Evolutionary conservation across 345 rosid genomes (phyloP).

Genomic region (Moricandia arvensis): DNA sequence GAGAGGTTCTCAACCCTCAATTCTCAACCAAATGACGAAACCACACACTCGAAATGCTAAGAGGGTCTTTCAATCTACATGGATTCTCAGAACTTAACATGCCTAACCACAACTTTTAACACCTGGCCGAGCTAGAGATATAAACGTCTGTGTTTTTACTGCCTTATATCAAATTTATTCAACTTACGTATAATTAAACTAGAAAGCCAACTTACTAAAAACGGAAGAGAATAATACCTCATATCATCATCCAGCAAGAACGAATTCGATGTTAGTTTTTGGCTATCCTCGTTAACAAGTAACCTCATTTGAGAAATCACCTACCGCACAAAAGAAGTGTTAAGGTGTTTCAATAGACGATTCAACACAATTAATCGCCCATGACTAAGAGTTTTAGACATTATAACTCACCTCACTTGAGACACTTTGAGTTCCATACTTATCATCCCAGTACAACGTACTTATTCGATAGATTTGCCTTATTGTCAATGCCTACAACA

Average conservation of each 20-base stretch:
- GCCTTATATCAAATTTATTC: neutral
- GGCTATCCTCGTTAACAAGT: constrained; percentile 77
- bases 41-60: neutral
- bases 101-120: neutral
- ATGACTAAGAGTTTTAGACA: neutral
- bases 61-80: neutral
- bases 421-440: constrained; percentile 95
- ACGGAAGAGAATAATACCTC: constrained; percentile 51
- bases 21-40: neutral
- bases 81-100: neutral
- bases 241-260: constrained; percentile 95
- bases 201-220: neutral
- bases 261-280: constrained; percentile 75
- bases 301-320: constrained; percentile 89
- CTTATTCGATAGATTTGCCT: constrained; percentile 96
- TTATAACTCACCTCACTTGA: constrained; percentile 79
- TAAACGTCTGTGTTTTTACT: neutral
- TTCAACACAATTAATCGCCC: neutral
- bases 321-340: constrained; percentile 40
- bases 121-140: neutral
- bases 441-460: constrained; percentile 99
- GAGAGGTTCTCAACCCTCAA: neutral
- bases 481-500: constrained; percentile 73
- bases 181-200: neutral
- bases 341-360: neutral